Evolutionary conservation across 352 stramenopile species (phyloP).

Genomic region (Aphanomyces euteiches): DNA sequence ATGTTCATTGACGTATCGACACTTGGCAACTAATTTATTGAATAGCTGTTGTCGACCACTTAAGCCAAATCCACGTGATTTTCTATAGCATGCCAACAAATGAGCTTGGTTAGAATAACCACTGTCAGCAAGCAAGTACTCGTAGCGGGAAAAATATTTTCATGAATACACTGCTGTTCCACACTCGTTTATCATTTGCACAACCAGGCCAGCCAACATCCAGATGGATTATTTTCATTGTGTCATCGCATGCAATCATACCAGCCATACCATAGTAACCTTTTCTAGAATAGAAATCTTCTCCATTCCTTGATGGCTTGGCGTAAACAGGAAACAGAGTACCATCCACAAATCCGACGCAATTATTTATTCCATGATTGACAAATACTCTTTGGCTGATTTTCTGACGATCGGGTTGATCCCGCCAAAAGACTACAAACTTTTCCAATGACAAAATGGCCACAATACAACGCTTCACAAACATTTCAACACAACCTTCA

Average conservation of each 20-base stretch:
- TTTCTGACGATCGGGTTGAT: neutral
- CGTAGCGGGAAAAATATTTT: neutral
- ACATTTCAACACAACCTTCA: neutral
- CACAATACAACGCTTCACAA: neutral
- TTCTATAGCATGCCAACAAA: neutral
- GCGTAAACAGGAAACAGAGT: conserved; percentile 13
- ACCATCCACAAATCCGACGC: conserved; percentile 12
- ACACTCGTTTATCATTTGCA: conserved; percentile 12
- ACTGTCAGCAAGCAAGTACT: conserved; percentile 12
- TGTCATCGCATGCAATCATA: conserved; percentile 14
- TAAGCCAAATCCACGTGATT: neutral
- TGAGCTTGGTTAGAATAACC: neutral
- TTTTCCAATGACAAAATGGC: conserved; percentile 8
- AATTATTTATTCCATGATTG: neutral
- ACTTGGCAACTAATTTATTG: conserved; percentile 1
- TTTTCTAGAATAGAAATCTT: conserved; percentile 16
- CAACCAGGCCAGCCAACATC: conserved; percentile 14
- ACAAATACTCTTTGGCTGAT: neutral
- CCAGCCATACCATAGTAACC: neutral
- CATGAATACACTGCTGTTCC: neutral
- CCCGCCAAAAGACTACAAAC: neutral
- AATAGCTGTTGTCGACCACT: neutral
- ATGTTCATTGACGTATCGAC: neutral
- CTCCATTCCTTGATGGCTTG: conserved; percentile 13
- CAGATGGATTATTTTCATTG: neutral